Base-by-base conservation (phyloP, 257 asterid species). In the Ocimum tenuiflorum region DNA sequence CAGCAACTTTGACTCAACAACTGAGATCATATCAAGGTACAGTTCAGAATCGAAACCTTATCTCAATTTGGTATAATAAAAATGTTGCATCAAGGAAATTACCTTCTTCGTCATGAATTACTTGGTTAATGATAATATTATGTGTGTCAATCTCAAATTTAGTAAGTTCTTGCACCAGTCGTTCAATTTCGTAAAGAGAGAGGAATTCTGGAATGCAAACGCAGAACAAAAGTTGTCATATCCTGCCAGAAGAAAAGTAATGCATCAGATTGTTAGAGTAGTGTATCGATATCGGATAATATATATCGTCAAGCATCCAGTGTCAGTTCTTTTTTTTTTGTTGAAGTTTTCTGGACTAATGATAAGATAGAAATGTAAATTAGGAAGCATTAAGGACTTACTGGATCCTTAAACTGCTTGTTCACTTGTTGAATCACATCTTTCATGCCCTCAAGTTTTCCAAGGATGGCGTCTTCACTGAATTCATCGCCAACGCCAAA, bases 141-240 rank as follows among this genome's bases (percentile, higher is more conserved):
- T 89, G 98, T 1, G 98, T 86, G 67, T 92, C 98, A 15, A 92
- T 92, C 95, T 92, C 97, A 70, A 89, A 92, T 67, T 84, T 92
- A 42, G 97, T 81, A 42, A 92, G 96, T 67, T 92, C 98, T 75
- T 92, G 97, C 68, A 92, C 97, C 8, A 92, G 89, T 19, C 98
- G 79, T 78, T 92, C 98, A 12, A 97, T 92, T 81, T 92, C 98
- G 46, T 92, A 92, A 20, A 92, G 81, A 8, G 98, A 92, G 59
- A 92, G 97, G 82, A 92, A 92, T 66, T 92, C 98, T 3, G 97
- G 98, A 71, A 92, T 92, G 84, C 97, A 87, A 50, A 92, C 98
- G 51, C 97, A 92, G 66, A n/a, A 87, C 78, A 56, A 92, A 92
- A 14, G 98, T 92, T 12, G 97, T 91, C 79, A 91, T 58, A 72